Base-by-base conservation (phyloP, 768 basidiomycete species). In the Flagelloscypha sp. region DNA sequence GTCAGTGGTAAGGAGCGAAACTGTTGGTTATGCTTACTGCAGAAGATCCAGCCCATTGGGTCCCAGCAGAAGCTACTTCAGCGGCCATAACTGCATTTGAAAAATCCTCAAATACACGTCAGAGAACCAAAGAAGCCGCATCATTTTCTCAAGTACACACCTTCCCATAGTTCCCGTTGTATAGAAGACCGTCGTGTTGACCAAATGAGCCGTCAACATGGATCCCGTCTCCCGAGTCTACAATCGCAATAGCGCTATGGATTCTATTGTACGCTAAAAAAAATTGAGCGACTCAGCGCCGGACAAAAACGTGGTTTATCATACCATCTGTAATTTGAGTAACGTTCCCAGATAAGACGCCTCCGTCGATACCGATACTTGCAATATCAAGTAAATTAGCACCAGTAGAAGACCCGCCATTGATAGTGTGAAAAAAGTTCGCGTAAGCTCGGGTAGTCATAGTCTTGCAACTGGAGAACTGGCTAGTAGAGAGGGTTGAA, bases 91-190 rank as follows among this genome's bases (percentile, higher is more conserved):
- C 68, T 33, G 74, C 75, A 44, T 79, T 79, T 7, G 73, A 10
- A 5, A 33, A 21, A 23, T 3, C 32, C 10, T 34, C 15, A 8
- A 22, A n/a, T 20, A 31, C 6, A 30, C 13, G 16, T 9, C 21
- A 6, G 24, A 22, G 9, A 23, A 5, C 10, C 28, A 21, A 24
- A 27, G 13, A 20, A 42, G 63, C 31, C 46, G 66, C 67, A n/a
- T n/a, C n/a, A n/a, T n/a, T n/a, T n/a, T n/a, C n/a, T n/a, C n/a
- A n/a, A n/a, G n/a, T n/a, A n/a, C n/a, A n/a, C n/a, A 63, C 67
- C 38, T 66, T 66, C 12, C 72, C 82, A 43, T 84, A 84, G 48
- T 83, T 83, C 25, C 81, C 82, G 33, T 76, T 80, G 48, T 81
- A 83, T 4, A 79, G 52, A n/a, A 81, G 61, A 13, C 80, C 80